Evolutionary conservation across 495 filamentous ascomycete species (phyloP).

Genomic region (Neurospora sp.): DNA sequence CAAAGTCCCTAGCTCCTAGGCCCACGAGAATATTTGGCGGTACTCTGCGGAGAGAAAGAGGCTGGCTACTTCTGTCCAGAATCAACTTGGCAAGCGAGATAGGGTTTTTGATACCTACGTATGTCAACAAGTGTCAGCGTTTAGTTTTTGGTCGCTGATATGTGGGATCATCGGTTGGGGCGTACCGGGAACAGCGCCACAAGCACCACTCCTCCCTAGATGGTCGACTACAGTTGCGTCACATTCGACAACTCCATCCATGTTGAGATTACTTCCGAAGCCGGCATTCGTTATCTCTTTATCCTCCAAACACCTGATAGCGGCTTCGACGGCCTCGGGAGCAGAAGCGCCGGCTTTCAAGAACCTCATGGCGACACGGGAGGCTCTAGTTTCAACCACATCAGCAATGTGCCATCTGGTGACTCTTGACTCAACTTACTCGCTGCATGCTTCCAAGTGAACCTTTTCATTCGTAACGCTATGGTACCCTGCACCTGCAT

Average conservation of each 20-base stretch:
- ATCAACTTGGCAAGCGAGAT: constrained; percentile 77
- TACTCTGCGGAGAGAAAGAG: constrained; percentile 72
- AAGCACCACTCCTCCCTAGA: constrained; percentile 81
- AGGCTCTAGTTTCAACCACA: constrained; percentile 48
- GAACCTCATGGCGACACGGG: constrained; percentile 65
- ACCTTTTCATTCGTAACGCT: constrained; percentile 69
- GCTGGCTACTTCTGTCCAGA: constrained; percentile 60
- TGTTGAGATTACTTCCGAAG: constrained; percentile 87
- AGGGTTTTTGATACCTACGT: constrained; percentile 79
- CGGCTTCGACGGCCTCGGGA: constrained; percentile 85
- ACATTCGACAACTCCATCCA: constrained; percentile 84
- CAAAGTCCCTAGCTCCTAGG: constrained; percentile 74
- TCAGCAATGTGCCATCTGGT: not conserved
- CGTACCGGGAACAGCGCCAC: constrained; percentile 76
- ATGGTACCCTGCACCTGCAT: constrained; percentile 95
- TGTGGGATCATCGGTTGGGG: not conserved
- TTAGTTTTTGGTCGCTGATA: not conserved
- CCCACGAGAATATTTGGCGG: constrained; percentile 88
- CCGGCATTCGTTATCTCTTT: constrained; percentile 93
- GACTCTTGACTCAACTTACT: constrained; percentile 47
- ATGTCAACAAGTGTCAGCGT: not conserved
- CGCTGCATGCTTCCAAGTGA: constrained; percentile 75
- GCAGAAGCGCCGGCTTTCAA: constrained; percentile 69
- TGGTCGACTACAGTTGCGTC: constrained; percentile 92
- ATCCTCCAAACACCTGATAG: constrained; percentile 79